Conservation (phyloP, 2,329 filamentous ascomycete genomes). For the Aspergillus spinulosporus region DNA sequence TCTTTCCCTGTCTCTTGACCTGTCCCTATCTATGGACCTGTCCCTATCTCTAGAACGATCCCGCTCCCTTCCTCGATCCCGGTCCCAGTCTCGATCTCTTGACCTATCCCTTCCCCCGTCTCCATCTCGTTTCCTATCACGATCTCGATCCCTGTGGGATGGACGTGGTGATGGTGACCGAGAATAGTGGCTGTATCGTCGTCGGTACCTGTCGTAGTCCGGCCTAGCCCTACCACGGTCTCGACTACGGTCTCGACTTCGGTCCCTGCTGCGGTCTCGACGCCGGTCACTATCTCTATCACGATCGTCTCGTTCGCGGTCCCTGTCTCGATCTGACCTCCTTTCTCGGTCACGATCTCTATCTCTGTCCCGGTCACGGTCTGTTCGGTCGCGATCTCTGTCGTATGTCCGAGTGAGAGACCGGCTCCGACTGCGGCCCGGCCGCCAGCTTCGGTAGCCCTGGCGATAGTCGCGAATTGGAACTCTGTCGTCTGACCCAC, state of each 20-base stretch:
- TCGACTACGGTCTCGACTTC: slow-evolving; percentile 12
- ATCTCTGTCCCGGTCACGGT: slow-evolving; percentile 23
- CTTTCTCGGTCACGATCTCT: slow-evolving; percentile 9
- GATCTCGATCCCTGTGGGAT: slow-evolving; percentile 14
- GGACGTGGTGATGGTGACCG: slow-evolving; percentile 26
- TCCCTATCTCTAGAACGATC: slow-evolving; percentile 2
- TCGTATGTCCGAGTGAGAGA: slow-evolving; percentile 31
- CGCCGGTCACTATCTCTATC: slow-evolving; percentile 21
- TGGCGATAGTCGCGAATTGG: slow-evolving; percentile 34
- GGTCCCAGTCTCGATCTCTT: slow-evolving; percentile 18
- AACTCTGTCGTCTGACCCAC: slow-evolving; percentile 36
- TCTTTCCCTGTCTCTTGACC: slow-evolving; percentile 17
- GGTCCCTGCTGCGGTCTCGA: slow-evolving; percentile 19
- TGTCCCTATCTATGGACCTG: slow-evolving; percentile 6
- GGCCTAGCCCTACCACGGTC: slow-evolving; percentile 10
- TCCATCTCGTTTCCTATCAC: slow-evolving; percentile 15
- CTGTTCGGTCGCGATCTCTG: slow-evolving; percentile 27
- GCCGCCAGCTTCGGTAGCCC: slow-evolving; percentile 35
- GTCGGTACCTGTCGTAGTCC: slow-evolving; percentile 27
- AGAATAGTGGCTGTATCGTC: slow-evolving; percentile 27
- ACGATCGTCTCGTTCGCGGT: slow-evolving; percentile 17
- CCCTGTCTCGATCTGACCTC: slow-evolving; percentile 14
- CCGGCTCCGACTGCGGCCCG: slow-evolving; percentile 37
- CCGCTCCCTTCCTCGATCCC: slow-evolving; percentile 16
- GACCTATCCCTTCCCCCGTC: slow-evolving; percentile 13